These are phyloP conservation scores for Peniophora sp. DNA, from an alignment of 1,284 basidiomycete genomes.

Conservation along the genomic window DNA sequence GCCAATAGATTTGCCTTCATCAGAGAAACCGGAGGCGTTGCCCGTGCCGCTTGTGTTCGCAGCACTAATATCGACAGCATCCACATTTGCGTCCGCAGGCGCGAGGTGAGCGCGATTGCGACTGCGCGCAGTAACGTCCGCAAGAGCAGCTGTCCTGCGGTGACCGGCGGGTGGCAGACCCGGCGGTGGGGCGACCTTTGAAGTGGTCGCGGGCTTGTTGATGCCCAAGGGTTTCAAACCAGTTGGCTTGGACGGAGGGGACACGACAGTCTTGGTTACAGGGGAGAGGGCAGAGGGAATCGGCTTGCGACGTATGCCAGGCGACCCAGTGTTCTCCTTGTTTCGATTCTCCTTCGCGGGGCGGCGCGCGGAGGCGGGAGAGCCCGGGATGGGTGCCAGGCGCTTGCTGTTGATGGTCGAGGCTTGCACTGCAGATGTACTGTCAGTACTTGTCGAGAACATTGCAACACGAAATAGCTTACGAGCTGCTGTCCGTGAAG, in stretches of 20 bases:
- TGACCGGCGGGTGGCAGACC: neutral
- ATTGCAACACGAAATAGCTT: neutral
- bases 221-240: slow-evolving; percentile 4
- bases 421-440: neutral
- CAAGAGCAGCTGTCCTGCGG: neutral
- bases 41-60: slow-evolving; percentile 2
- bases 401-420: slow-evolving; percentile 11
- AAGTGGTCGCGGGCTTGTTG: slow-evolving; percentile 13
- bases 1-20: slow-evolving; percentile 21
- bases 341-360: no score
- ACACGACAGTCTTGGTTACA: slow-evolving; percentile 2
- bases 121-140: slow-evolving; percentile 3
- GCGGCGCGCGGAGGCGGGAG: slow-evolving; percentile 7
- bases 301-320: slow-evolving; percentile 12
- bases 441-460: neutral
- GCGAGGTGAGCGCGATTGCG: neutral
- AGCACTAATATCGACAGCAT: neutral
- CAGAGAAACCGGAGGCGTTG: neutral
- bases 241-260: neutral
- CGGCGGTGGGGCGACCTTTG: neutral
- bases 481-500: neutral
- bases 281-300: slow-evolving; percentile 15
- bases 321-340: slow-evolving; percentile 22
- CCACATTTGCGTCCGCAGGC: neutral
- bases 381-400: slow-evolving; percentile 21